phyloP scores from a whole-genome alignment of 2,329 filamentous ascomycete genomes.

The Ophiostoma novo-ulmi region DNA sequence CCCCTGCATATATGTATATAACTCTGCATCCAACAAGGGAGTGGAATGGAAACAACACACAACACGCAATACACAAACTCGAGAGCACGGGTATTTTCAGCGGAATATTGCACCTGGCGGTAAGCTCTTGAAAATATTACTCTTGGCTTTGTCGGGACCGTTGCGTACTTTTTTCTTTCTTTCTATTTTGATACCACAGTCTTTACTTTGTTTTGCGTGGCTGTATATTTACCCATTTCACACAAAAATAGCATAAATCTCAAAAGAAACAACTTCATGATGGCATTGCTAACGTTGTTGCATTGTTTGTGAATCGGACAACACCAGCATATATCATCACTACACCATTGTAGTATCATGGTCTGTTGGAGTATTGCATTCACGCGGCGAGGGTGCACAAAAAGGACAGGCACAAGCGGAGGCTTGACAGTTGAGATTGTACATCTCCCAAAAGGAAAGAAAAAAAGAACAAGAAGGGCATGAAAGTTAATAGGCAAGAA shows the following conservation, averaged over 20 bases:
- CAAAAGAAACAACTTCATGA: not conserved
- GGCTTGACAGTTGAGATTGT: no score
- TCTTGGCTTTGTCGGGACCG: not conserved
- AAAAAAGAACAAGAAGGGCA: not conserved
- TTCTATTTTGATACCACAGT: not conserved
- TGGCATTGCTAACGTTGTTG: not conserved
- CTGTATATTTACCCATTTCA: not conserved
- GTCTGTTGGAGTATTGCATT: not conserved
- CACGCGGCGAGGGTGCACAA: not conserved
- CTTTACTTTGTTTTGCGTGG: not conserved
- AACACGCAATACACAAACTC: not conserved
- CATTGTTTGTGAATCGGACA: not conserved
- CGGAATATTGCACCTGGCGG: not conserved
- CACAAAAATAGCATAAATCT: not conserved
- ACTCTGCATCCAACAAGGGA: not conserved
- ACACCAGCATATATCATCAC: not conserved
- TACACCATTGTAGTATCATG: not conserved
- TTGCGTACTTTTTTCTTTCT: conserved; percentile 13
- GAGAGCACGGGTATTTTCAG: conserved; percentile 3
- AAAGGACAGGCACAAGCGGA: not conserved
- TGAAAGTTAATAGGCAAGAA: not conserved
- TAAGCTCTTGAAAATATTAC: not conserved
- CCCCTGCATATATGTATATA: not conserved
- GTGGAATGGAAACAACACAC: not conserved
- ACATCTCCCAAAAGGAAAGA: not conserved